Evolutionary conservation across 139 green algal species (phyloP).

Genomic region (Microglena sp.): DNA sequence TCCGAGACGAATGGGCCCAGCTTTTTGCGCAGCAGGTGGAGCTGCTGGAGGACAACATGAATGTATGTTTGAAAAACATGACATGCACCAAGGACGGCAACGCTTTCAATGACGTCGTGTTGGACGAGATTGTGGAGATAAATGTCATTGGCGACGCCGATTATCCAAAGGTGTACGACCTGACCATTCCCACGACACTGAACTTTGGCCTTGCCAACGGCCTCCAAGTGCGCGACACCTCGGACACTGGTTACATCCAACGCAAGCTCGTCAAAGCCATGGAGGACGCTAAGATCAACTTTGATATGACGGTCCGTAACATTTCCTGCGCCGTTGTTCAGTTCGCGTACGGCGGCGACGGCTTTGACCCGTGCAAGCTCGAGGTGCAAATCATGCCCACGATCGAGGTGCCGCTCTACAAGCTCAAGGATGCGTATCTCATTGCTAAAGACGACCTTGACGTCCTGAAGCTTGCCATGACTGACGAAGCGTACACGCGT

Average conservation of each 20-base stretch:
- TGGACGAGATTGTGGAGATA: slow-evolving; percentile 6
- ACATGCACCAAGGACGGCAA: neutral
- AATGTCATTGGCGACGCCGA: neutral
- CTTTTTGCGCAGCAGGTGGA: neutral
- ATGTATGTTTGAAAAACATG: neutral
- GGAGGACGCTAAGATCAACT: slow-evolving; percentile 30
- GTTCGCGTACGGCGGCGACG: slow-evolving; percentile 96
- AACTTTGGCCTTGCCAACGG: slow-evolving; percentile 9
- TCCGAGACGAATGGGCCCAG: neutral
- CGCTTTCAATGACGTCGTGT: slow-evolving; percentile 1
- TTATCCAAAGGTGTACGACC: slow-evolving; percentile 11
- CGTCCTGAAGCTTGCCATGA: too few species aligned
- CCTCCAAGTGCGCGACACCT: neutral
- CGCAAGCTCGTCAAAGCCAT: slow-evolving; percentile 74
- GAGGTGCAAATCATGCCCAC: slow-evolving; percentile 73
- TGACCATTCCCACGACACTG: slow-evolving; percentile 2
- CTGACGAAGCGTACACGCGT: too few species aligned
- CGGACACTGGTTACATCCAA: slow-evolving; percentile 61
- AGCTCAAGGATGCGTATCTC: too few species aligned
- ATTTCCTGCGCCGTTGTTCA: slow-evolving; percentile 78
- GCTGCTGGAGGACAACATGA: neutral
- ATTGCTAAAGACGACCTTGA: too few species aligned
- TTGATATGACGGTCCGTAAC: slow-evolving; percentile 91
- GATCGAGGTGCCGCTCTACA: slow-evolving; percentile 20
- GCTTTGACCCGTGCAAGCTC: slow-evolving; percentile 84